phyloP scores from a whole-genome alignment of 2,329 filamentous ascomycete genomes.

The Colletotrichum horii region DNA sequence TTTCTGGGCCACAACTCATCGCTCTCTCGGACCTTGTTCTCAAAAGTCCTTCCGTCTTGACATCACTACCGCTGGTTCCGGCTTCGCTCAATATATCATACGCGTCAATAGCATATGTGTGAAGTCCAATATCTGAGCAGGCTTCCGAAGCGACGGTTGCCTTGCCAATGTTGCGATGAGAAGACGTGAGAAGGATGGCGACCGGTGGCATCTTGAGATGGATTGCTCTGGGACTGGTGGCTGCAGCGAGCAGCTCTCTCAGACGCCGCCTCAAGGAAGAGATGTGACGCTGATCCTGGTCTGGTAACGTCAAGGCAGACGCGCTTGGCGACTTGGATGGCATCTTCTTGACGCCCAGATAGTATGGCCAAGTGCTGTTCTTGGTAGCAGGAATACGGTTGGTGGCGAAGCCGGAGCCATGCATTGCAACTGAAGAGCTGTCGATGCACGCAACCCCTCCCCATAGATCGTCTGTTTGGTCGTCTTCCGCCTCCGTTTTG shows the following conservation, averaged over 20 bases:
- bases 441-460: constrained; percentile 87
- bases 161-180: constrained; percentile 93
- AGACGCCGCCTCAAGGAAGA: constrained; percentile 72
- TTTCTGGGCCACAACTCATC: constrained; percentile 83
- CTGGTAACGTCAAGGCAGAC: constrained; percentile 44
- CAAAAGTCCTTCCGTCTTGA: constrained; percentile 91
- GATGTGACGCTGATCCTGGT: constrained; percentile 55
- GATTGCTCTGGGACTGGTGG: constrained; percentile 85
- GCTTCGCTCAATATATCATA: constrained; percentile 96
- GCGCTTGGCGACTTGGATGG: constrained; percentile 54
- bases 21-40: constrained; percentile 88
- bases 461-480: constrained; percentile 75
- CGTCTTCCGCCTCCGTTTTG: constrained; percentile 55
- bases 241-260: constrained; percentile 84
- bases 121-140: constrained; percentile 87
- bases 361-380: constrained; percentile 86
- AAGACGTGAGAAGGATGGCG: constrained; percentile 87
- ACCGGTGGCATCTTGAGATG: constrained; percentile 87
- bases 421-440: constrained; percentile 84
- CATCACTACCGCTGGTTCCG: constrained; percentile 83
- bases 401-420: constrained; percentile 87
- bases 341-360: constrained; percentile 76
- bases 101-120: constrained; percentile 86
- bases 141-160: constrained; percentile 77
- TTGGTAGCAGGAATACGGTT: constrained; percentile 79